Evolutionary conservation across 768 basidiomycete genomes (phyloP).

Genomic region (Nevesoporus exiguus): DNA sequence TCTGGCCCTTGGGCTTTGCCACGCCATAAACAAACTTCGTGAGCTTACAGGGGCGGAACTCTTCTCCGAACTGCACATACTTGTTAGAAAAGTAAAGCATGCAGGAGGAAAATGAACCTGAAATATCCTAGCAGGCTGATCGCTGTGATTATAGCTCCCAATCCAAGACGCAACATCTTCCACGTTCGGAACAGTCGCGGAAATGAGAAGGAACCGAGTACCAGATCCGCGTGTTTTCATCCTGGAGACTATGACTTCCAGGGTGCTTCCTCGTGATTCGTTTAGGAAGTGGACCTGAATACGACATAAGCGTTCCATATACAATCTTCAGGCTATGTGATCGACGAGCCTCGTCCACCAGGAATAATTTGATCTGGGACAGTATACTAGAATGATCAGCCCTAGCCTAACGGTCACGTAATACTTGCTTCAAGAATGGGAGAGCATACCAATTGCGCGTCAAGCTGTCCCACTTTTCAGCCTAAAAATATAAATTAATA

Average conservation of each 20-base stretch:
- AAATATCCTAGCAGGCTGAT: constrained; percentile 57
- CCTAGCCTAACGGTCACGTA: constrained; percentile 36
- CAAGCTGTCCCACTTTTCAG: constrained; percentile 95
- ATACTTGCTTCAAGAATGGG: neutral
- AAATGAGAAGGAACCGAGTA: constrained; percentile 85
- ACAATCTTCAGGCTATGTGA: neutral
- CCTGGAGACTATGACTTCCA: constrained; percentile 92
- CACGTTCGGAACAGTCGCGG: constrained; percentile 93
- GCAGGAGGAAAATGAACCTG: constrained; percentile 44
- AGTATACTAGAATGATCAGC: constrained; percentile 62
- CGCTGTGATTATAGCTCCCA: constrained; percentile 38
- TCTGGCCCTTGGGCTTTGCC: constrained; percentile 55
- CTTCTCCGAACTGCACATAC: constrained; percentile 77
- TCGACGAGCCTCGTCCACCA: constrained; percentile 79
- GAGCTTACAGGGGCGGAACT: constrained; percentile 84
- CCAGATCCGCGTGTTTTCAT: constrained; percentile 75
- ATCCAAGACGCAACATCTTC: constrained; percentile 90
- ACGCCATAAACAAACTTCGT: constrained; percentile 71
- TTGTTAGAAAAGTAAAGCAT: neutral
- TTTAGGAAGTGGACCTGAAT: constrained; percentile 86
- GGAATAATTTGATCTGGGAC: constrained; percentile 70
- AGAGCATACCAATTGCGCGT: constrained; percentile 82
- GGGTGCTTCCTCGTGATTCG: constrained; percentile 84
- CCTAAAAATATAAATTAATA: constrained; percentile 40
- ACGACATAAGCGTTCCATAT: neutral